A percentile compares a stretch with the other conserved stretches of the same genome.
Evolutionary conservation across 2,329 filamentous ascomycete species (phyloP).

Genomic region (Ceratocystis eucalypticola): DNA sequence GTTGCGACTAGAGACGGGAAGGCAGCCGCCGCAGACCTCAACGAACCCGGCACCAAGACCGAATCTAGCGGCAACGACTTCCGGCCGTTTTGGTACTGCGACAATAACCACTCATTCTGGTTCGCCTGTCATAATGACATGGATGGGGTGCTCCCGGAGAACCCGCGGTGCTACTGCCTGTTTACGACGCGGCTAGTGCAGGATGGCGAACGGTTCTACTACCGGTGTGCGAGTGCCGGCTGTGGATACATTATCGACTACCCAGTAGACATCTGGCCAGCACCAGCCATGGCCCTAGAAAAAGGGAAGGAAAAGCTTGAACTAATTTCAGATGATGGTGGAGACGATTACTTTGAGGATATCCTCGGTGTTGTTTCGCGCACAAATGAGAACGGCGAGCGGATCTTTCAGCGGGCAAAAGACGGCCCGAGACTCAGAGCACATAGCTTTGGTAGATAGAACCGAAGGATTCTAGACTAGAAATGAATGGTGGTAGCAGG

Average conservation of each 20-base stretch:
- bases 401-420: background rate
- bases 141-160: conserved; percentile 17
- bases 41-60: no score
- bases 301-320: conserved; percentile 1
- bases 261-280: background rate
- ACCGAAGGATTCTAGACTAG: background rate
- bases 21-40: background rate
- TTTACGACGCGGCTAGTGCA: conserved; percentile 14
- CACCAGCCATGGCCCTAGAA: background rate
- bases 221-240: conserved; percentile 14
- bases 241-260: conserved; percentile 16
- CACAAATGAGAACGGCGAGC: background rate
- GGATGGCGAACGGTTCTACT: conserved; percentile 6
- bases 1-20: background rate
- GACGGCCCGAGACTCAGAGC: background rate
- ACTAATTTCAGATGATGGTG: conserved; percentile 12
- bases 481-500: background rate
- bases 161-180: conserved; percentile 17
- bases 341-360: conserved; percentile 16
- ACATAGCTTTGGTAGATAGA: background rate
- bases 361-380: conserved; percentile 12
- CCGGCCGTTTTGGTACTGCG: conserved; percentile 9
- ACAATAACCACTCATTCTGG: conserved; percentile 6
- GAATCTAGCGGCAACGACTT: no score
- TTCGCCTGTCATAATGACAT: conserved; percentile 15